Conservation (phyloP, 2,329 filamentous ascomycete genomes). For the Scytalidium lignicola region DNA sequence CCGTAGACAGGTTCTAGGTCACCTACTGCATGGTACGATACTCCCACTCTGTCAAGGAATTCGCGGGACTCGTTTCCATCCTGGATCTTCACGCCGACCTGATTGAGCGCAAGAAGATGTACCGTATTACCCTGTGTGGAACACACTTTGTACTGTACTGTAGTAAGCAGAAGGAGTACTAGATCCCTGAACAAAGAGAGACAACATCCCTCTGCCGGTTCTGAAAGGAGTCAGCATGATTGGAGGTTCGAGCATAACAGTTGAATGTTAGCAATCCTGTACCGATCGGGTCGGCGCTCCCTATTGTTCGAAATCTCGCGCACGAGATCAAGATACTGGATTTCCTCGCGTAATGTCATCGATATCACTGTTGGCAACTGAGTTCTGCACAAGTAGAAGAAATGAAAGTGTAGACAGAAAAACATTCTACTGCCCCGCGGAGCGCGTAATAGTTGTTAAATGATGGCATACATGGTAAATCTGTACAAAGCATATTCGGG, state of each 20-base stretch:
- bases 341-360: constrained; percentile 64
- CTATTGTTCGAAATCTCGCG: constrained; percentile 76
- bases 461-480: too few relatives aligned
- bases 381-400: too few relatives aligned
- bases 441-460: too few relatives aligned
- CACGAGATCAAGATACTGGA: constrained; percentile 90
- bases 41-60: constrained; percentile 81
- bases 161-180: constrained; percentile 88
- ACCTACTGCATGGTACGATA: constrained; percentile 75
- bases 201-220: constrained; percentile 89
- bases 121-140: constrained; percentile 79
- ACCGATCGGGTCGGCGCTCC: constrained; percentile 86
- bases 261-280: constrained; percentile 14
- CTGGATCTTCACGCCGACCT: constrained; percentile 91
- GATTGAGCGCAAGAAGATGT: constrained; percentile 67
- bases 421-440: too few relatives aligned
- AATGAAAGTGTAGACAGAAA: too few relatives aligned
- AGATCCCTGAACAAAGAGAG: constrained; percentile 79
- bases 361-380: too few relatives aligned
- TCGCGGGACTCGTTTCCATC: constrained; percentile 91
- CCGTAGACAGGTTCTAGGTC: constrained; percentile 95
- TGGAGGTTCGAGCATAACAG: too few relatives aligned
- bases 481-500: too few relatives aligned
- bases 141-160: constrained; percentile 97
- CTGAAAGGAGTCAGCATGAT: constrained; percentile 39